Base-by-base conservation (phyloP, 2,329 filamentous ascomycete species). In the Fusarium tuaranense region DNA sequence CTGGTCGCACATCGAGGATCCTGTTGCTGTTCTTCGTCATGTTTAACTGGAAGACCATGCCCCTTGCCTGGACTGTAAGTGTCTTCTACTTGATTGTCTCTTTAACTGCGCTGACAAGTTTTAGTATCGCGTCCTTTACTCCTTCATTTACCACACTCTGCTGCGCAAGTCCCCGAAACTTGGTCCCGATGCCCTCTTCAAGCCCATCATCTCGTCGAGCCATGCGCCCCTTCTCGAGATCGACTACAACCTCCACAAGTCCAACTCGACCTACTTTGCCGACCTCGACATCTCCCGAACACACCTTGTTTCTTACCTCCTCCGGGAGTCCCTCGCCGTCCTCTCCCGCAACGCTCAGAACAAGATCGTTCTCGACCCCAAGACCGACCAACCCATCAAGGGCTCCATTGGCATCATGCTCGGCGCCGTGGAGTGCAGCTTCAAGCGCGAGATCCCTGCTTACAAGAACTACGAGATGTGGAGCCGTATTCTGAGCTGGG, bases 211-310 rank as follows among this genome's bases (percentile, higher is more conserved):
- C 68, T 91, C 92, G 18, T 86, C 87, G 44, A 90, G 92, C 8
- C 90, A 91, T 79, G 90, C 92, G 16, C 90, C 93, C 1, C 84
- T 93, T 64, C 88, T 93, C 76, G 95, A 97, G 84, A 94, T 92
- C 78, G 95, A 98, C 84, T 95, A 95, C 86, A 96, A 97, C 84
- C 80, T 95, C 51, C 93, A 96, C 87, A 95, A 95, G 82, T 92
- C 92, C 71, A 94, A 95, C 85, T 91, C 90, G 77, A 97, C 95
- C 34, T 97, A 97, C 86, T 97, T 97, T 81, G 87, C 91, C 75
- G 95, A 97, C 83, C 91, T 97, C 75, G 95, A 97, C 83, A 89
- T 96, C 69, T 91, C 93, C 44, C 93, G 97, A 67, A 93, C 93
- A 1, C 94, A 97, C 74, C 90, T 97, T 10, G 91, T 97, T 63